Evolutionary conservation across 805 yeast species (phyloP).

Genomic region (Ogataea neopini): DNA sequence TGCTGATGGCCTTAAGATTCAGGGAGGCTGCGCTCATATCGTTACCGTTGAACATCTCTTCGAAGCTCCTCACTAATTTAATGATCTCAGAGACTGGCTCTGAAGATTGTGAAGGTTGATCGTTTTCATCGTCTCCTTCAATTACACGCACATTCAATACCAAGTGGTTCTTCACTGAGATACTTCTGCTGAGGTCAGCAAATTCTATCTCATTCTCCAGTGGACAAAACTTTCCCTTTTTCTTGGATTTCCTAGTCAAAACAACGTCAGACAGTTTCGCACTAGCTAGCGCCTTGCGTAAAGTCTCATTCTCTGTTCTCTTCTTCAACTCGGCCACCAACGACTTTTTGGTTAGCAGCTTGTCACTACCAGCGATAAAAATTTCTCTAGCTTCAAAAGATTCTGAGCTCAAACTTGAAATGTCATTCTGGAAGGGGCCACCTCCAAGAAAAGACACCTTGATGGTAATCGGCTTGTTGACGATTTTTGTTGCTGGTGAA

Average conservation of each 20-base stretch:
- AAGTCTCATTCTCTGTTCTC: neutral
- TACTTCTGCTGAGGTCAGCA: conserved; percentile 44
- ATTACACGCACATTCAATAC: conserved; percentile 31
- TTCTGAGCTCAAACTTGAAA: neutral
- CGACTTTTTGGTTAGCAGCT: conserved; percentile 2
- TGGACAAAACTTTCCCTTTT: conserved; percentile 40
- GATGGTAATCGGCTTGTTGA: conserved; percentile 6
- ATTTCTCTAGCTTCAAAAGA: neutral
- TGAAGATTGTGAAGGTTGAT: neutral
- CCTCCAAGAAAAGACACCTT: neutral
- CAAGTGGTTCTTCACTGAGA: conserved; percentile 47
- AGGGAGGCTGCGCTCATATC: conserved; percentile 9
- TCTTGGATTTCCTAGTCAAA: conserved; percentile 47
- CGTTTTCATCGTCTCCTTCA: neutral
- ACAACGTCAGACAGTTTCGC: neutral
- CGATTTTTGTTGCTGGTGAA: neutral
- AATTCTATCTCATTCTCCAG: conserved; percentile 44
- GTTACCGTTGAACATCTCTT: conserved; percentile 17
- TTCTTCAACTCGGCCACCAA: conserved; percentile 9
- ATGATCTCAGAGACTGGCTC: conserved; percentile 14
- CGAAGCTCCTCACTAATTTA: conserved; percentile 14
- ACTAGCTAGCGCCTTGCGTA: conserved; percentile 2
- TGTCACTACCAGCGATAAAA: conserved; percentile 1
- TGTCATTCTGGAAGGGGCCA: neutral
- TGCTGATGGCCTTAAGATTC: conserved; percentile 18